phyloP scores from a whole-genome alignment of 257 asterid species.

The Hygrophila difformis region DNA sequence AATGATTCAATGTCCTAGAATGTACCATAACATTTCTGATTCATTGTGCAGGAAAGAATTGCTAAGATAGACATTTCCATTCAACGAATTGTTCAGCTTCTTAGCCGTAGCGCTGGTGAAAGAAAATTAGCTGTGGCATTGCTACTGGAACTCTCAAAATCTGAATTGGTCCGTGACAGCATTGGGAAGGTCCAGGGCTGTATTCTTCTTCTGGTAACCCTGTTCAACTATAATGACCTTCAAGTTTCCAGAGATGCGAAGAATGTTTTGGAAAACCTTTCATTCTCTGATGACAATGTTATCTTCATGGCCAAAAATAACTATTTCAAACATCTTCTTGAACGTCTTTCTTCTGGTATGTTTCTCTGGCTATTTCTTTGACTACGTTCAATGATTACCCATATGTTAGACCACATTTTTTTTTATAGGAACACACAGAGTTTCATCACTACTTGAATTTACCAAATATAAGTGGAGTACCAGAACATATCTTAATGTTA shows the following conservation, averaged over 20 bases:
- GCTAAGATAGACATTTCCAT: conserved; percentile 35
- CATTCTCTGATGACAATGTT: conserved; percentile 59
- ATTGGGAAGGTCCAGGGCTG: conserved; percentile 58
- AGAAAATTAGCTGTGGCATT: conserved; percentile 46
- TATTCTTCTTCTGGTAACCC: conserved; percentile 49
- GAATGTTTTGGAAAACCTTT: conserved; percentile 46
- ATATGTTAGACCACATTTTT: neutral
- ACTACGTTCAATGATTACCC: neutral
- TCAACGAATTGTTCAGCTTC: conserved; percentile 44
- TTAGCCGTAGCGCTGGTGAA: conserved; percentile 48
- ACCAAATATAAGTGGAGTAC: neutral
- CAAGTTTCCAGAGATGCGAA: conserved; percentile 45
- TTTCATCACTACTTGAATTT: neutral
- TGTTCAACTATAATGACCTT: conserved; percentile 42
- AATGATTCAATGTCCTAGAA: neutral
- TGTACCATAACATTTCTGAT: conserved; percentile 10
- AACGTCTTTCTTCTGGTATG: conserved; percentile 54
- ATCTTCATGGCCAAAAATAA: conserved; percentile 54
- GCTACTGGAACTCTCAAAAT: conserved; percentile 46
- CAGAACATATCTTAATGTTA: no score
- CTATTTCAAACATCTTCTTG: conserved; percentile 45
- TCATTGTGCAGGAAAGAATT: conserved; percentile 41
- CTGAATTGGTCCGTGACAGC: conserved; percentile 30
- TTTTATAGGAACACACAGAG: neutral
- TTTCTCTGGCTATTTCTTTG: conserved; percentile 8